Conservation (phyloP, 129 eudicot genomes). For the sunflower (Helianthus annuus) region HanXRQr2.0-SUNRISE NC_035442.2:8720329-8720828, state of each 20-base stretch:
- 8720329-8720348: neutral
- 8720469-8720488: too few relatives aligned
- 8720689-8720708: neutral
- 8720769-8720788: neutral
- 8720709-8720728: neutral
- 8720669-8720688: neutral
- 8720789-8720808: neutral
- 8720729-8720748: too few relatives aligned
- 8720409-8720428: neutral
- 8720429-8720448: neutral
- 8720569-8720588: neutral
- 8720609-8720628: neutral
- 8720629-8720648: neutral
- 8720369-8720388: constrained; percentile 12
- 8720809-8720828: neutral
- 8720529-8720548: neutral
- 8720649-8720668: constrained; percentile 4
- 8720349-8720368: neutral
- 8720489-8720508: too few relatives aligned
- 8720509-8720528: neutral
- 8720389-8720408: neutral
- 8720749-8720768: neutral
- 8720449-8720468: neutral
- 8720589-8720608: neutral
- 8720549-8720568: neutral